A percentile compares a stretch with the other conserved stretches of the same genome.
phyloP scores from a whole-genome alignment of 495 filamentous ascomycete genomes.

The Endocarpon pusillum region DNA sequence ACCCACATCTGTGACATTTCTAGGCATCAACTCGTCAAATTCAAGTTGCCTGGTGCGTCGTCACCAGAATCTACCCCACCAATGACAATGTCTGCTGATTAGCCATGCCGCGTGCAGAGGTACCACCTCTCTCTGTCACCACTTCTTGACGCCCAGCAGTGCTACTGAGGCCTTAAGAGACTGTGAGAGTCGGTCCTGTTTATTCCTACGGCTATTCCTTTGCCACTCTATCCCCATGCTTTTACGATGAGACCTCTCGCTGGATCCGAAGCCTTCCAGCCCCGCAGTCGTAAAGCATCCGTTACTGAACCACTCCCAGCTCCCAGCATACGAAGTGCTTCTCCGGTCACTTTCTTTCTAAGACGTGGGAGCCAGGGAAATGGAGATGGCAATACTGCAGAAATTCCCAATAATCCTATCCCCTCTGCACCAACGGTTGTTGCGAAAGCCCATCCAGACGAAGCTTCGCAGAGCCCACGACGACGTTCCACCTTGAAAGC shows the following conservation, averaged over 20 bases:
- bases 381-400: slow-evolving; percentile 10
- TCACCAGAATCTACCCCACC: too few relatives aligned
- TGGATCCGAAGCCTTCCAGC: slow-evolving; percentile 18
- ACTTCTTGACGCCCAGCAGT: too few relatives aligned
- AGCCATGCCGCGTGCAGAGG: too few relatives aligned
- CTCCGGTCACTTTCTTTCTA: slow-evolving; percentile 35
- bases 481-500: slow-evolving; percentile 23
- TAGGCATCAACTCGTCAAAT: too few relatives aligned
- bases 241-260: slow-evolving; percentile 25
- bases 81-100: too few relatives aligned
- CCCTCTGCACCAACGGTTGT: slow-evolving; percentile 2
- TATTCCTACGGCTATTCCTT: too few relatives aligned
- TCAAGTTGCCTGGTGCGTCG: too few relatives aligned
- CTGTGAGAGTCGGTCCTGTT: too few relatives aligned
- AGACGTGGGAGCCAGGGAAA: slow-evolving; percentile 12
- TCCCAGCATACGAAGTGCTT: too few relatives aligned
- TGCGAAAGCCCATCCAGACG: slow-evolving; percentile 16
- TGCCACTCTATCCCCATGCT: slow-evolving; percentile 6
- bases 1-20: too few relatives aligned
- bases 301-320: slow-evolving; percentile 16
- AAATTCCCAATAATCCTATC: slow-evolving; percentile 10
- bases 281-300: slow-evolving; percentile 19
- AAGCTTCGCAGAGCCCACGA: slow-evolving; percentile 10
- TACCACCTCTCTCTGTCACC: too few relatives aligned
- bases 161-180: too few relatives aligned